These are phyloP conservation scores for Sclerotiophoma versabilis DNA, from an alignment of 2,329 filamentous ascomycete genomes.

Conservation along the genomic window DNA sequence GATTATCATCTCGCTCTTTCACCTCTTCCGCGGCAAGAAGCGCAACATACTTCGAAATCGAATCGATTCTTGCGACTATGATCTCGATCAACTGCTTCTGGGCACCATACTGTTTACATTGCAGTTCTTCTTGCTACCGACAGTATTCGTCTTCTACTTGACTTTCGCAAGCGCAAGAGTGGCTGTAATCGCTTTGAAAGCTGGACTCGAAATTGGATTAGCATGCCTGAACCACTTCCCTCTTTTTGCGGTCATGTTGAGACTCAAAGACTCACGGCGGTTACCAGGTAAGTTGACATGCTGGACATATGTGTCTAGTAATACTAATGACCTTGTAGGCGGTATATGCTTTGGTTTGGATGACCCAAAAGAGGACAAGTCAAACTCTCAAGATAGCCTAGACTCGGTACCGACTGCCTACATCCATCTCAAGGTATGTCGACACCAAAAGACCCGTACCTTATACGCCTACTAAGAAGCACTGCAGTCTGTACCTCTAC, in stretches of 20 bases:
- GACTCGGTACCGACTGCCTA: constrained; percentile 72
- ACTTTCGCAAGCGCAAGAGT: constrained; percentile 95
- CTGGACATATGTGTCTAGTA: no score
- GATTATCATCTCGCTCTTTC: constrained; percentile 96
- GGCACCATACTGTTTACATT: constrained; percentile 97
- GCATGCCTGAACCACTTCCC: constrained; percentile 98
- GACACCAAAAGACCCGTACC: neutral
- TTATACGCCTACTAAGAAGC: neutral
- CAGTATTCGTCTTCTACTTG: constrained; percentile 94
- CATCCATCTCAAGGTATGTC: constrained; percentile 79
- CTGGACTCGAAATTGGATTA: constrained; percentile 85
- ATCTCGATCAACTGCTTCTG: constrained; percentile 92
- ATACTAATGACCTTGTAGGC: constrained; percentile 49
- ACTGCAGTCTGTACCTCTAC: constrained; percentile 76
- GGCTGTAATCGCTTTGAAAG: constrained; percentile 93
- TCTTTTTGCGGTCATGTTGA: constrained; percentile 93
- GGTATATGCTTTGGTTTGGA: constrained; percentile 91
- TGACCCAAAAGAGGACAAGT: constrained; percentile 63
- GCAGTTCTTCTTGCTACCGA: constrained; percentile 92
- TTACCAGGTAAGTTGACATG: constrained; percentile 70
- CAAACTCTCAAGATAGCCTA: constrained; percentile 48
- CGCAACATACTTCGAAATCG: constrained; percentile 95
- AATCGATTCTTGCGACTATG: constrained; percentile 98
- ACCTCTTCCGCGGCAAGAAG: constrained; percentile 97
- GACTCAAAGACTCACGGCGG: constrained; percentile 89